phyloP scores from a whole-genome alignment of 2,329 filamentous ascomycete genomes.

The Diaporthe eres region DNA sequence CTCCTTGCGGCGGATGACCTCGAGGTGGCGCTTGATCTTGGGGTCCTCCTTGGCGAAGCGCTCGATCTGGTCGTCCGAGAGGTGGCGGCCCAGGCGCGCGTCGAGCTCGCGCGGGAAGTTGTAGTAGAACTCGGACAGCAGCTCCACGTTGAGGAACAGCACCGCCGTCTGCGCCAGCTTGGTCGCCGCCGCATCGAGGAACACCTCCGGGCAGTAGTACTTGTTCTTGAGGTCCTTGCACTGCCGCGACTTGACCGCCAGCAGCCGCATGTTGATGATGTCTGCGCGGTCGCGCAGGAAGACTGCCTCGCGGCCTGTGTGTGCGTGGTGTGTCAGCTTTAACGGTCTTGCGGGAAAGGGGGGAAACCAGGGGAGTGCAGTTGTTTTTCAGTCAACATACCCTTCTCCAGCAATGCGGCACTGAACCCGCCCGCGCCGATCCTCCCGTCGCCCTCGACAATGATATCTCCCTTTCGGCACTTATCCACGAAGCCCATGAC shows the following conservation, averaged over 20 bases:
- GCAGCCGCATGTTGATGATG: constrained; percentile 89
- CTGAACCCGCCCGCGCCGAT: constrained; percentile 96
- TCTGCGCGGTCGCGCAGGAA: constrained; percentile 94
- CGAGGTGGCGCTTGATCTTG: constrained; percentile 88
- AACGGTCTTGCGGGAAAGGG: background rate
- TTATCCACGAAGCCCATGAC: constrained; percentile 94
- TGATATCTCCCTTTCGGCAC: constrained; percentile 86
- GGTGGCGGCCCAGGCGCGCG: constrained; percentile 83
- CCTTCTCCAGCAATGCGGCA: constrained; percentile 84
- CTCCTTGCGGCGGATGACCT: constrained; percentile 93
- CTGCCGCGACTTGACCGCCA: constrained; percentile 91
- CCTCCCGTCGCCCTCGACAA: constrained; percentile 85
- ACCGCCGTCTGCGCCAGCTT: constrained; percentile 96
- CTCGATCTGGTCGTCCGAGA: constrained; percentile 86
- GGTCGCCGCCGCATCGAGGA: constrained; percentile 96
- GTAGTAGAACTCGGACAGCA: constrained; percentile 97
- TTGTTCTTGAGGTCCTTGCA: constrained; percentile 89
- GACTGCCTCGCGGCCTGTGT: constrained; percentile 86
- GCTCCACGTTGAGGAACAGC: constrained; percentile 96
- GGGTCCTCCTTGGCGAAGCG: constrained; percentile 93
- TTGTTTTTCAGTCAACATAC: constrained; percentile 60
- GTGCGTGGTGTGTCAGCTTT: constrained; percentile 46
- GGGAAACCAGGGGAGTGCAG: background rate
- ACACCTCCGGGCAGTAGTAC: constrained; percentile 96
- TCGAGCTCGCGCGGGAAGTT: constrained; percentile 96